Evolutionary conservation across 2,329 filamentous ascomycete genomes (phyloP), one percentile per base, ranked within the genome.

Genomic region (Lachnellula hyalina): DNA sequence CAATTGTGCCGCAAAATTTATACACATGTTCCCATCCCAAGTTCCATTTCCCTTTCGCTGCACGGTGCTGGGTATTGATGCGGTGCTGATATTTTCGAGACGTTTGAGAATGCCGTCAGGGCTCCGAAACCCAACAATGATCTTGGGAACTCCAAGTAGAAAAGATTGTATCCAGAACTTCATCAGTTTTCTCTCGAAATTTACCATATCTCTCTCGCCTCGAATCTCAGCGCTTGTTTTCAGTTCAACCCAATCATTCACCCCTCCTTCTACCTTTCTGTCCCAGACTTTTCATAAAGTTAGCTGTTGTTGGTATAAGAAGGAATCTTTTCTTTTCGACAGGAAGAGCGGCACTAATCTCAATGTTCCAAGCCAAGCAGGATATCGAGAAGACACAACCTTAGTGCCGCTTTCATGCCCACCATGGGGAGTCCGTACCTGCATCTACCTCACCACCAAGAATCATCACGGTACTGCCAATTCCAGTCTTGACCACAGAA

Each of bases 161-260:
- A 96, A 99, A 0, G 89, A 96, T 71, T 97, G 94, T 14, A 93
- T 90, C 94, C 94, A 99, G 73, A 93, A 96, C 67, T 95, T 95
- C 72, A 96, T 82, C 52, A 97, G 79, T 70, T 97, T 97, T 48
- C 89, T 83, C 72, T 96, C 89, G 68, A 93, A 96, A 59, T 84
- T 87, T 19, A 86, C 72, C 67, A 84, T 78, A 65, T 94, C 89
- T 47, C 83, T 79, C 1, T 85, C 79, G 57, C 81, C 81, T 50
- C 77, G 77, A 49, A 93, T 85, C 61, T 87, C 84, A 41, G 82
- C 85, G n/a, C 84, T 83, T 0, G 94, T 99, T 70, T 99, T 99
- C 55, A 99, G 80, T 72, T 99, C 94, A 34, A 97, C 86, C 88
- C 92, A 99, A 65, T 93, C 90, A 61, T 90, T 87, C 0, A 87